phyloP scores from a whole-genome alignment of 2,329 filamentous ascomycete species.

The Truncatella angustata region DNA sequence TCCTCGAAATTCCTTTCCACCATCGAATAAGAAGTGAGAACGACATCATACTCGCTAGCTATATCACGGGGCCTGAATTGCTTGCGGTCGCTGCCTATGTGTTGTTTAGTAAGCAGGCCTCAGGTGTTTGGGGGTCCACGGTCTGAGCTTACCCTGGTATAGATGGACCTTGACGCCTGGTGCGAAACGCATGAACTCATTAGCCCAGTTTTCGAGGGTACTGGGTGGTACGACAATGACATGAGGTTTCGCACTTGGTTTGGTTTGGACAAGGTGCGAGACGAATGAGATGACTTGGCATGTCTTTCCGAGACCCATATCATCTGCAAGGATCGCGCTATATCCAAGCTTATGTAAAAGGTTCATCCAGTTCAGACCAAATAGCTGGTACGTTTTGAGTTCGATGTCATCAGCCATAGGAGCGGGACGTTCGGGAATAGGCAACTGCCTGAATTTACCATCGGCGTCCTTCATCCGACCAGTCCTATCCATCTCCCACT shows the following conservation, averaged over 20 bases:
- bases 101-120: background rate
- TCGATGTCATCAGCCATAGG: slow-evolving; percentile 73
- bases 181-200: slow-evolving; percentile 86
- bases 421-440: slow-evolving; percentile 62
- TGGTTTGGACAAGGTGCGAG: slow-evolving; percentile 73
- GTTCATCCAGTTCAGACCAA: slow-evolving; percentile 92
- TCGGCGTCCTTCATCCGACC: slow-evolving; percentile 29
- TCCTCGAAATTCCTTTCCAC: slow-evolving; percentile 48
- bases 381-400: slow-evolving; percentile 91
- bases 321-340: slow-evolving; percentile 90
- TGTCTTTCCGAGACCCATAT: slow-evolving; percentile 97
- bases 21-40: slow-evolving; percentile 62
- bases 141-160: slow-evolving; percentile 36
- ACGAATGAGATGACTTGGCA: slow-evolving; percentile 94
- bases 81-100: slow-evolving; percentile 63
- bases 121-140: background rate
- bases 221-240: slow-evolving; percentile 90
- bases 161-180: slow-evolving; percentile 73
- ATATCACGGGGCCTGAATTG: slow-evolving; percentile 58
- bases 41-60: slow-evolving; percentile 61
- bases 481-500: slow-evolving; percentile 29
- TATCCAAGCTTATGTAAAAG: slow-evolving; percentile 76
- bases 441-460: slow-evolving; percentile 31
- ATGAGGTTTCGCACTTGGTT: slow-evolving; percentile 61
- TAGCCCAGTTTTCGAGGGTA: slow-evolving; percentile 93